Evolutionary conservation across 2,329 filamentous ascomycete genomes (phyloP).

Genomic region (Fusarium palustre): DNA sequence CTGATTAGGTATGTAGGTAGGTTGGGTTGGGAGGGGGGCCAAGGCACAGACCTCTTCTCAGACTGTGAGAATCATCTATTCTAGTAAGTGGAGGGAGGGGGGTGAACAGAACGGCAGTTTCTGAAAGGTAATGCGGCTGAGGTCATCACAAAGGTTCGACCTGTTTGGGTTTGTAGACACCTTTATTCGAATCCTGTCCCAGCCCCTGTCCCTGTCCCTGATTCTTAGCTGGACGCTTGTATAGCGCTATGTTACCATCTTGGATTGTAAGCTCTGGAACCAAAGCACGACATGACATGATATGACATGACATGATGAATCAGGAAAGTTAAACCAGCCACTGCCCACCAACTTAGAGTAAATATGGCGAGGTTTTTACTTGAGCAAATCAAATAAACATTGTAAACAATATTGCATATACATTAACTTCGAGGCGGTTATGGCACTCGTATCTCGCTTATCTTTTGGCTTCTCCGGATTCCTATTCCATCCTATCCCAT

Average conservation of each 20-base stretch:
- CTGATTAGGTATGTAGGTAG: not conserved
- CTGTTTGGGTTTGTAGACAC: not conserved
- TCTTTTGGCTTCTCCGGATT: constrained; percentile 8
- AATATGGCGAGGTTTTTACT: constrained; percentile 8
- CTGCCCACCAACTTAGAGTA: not conserved
- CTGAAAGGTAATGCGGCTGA: constrained; percentile 10
- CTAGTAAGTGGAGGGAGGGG: not conserved
- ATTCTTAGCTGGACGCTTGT: not conserved
- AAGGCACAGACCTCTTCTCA: constrained; percentile 7
- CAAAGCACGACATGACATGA: constrained; percentile 16
- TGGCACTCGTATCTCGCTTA: constrained; percentile 28
- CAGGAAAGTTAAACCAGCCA: constrained; percentile 15
- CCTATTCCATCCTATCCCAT: not conserved
- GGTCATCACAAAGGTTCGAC: constrained; percentile 17
- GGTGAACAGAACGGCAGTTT: constrained; percentile 8
- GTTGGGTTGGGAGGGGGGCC: not conserved
- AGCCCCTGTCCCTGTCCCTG: constrained; percentile 9
- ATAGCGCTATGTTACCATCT: constrained; percentile 20
- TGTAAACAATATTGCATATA: constrained; percentile 19
- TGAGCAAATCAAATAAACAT: not conserved
- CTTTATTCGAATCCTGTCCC: constrained; percentile 10
- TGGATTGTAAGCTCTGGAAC: not conserved
- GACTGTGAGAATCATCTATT: not conserved
- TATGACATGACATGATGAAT: constrained; percentile 17
- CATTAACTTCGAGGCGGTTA: constrained; percentile 32